These are phyloP conservation scores for Beauveria sp. DNA, from an alignment of 2,329 filamentous ascomycete species.

Conservation along the genomic window DNA sequence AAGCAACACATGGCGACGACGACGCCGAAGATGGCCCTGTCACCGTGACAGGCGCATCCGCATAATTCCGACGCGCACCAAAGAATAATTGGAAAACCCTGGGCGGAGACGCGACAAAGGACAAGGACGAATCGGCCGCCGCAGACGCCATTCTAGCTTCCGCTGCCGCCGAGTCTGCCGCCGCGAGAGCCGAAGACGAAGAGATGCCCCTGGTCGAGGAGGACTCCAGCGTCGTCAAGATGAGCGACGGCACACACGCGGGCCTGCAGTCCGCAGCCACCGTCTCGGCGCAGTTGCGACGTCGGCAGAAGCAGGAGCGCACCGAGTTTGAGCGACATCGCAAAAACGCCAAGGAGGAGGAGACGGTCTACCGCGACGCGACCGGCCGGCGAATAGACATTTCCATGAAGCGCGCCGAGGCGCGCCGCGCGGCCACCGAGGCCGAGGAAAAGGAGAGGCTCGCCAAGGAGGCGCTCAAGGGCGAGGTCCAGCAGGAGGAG, in stretches of 20 bases:
- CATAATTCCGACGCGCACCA: constrained; percentile 66
- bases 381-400: constrained; percentile 92
- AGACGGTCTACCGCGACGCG: constrained; percentile 93
- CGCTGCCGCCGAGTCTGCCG: constrained; percentile 59
- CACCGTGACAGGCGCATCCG: constrained; percentile 41
- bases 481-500: constrained; percentile 73
- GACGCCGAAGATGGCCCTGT: constrained; percentile 47
- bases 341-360: constrained; percentile 47
- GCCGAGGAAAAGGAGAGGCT: constrained; percentile 65
- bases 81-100: constrained; percentile 76
- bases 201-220: constrained; percentile 40
- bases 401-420: constrained; percentile 81
- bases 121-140: constrained; percentile 42
- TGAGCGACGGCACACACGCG: constrained; percentile 82
- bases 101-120: constrained; percentile 31
- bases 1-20: constrained; percentile 33
- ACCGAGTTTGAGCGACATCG: constrained; percentile 38
- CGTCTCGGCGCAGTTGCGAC: constrained; percentile 61
- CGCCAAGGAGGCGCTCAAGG: constrained; percentile 64
- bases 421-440: constrained; percentile 55
- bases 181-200: constrained; percentile 39
- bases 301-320: constrained; percentile 59
- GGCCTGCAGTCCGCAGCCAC: constrained; percentile 79
- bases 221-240: constrained; percentile 48
- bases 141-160: constrained; percentile 73